Evolutionary conservation across 768 basidiomycete genomes (phyloP), one percentile per base, ranked within the genome.

Genomic region (Lentinus brumalis): DNA sequence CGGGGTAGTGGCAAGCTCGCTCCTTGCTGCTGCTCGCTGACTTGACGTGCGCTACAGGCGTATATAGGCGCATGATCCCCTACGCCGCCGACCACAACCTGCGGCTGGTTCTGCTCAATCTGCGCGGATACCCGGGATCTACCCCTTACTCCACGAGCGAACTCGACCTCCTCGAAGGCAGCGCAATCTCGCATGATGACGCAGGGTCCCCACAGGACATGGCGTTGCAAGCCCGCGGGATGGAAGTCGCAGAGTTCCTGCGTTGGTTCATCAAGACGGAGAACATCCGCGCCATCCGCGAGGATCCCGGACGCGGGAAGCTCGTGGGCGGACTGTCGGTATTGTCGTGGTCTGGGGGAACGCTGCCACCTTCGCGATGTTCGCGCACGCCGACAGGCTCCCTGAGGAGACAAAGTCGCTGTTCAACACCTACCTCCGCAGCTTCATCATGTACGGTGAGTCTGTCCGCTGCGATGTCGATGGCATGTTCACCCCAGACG

Each of bases 81-180:
- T 62, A 59, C 31, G 68, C 72, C 0, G 47, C 58, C 5, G 21
- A 57, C 32, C 45, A 62, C 32, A 66, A 67, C 18, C 46, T 72
- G 2, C 69, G 72, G 5, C 60, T 73, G 9, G 61, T 73, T 6
- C 12, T 63, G 1, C 32, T 70, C 59, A 73, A 67, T 54, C 40
- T 63, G 8, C 68, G 70, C 12, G 70, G 65, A 32, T 73, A 71
- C 41, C 68, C 66, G 1, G 68, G 70, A 0, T 71, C 72, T 6
- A 61, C 69, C 5, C 65, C 67, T 5, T 65, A 60, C 65, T 53
- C 68, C 2, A 21, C 21, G 5, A 56, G 45, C n/a, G 70, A 73
- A 10, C 18, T 68, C 3, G 62, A 54, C 2, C 30, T 30, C 8
- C 42, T 59, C 3, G 56, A 56, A 32, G 46, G 46, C 7, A 32